Base-by-base conservation (phyloP, 768 basidiomycete species). In the Leucocoprinus leucothites region DNA sequence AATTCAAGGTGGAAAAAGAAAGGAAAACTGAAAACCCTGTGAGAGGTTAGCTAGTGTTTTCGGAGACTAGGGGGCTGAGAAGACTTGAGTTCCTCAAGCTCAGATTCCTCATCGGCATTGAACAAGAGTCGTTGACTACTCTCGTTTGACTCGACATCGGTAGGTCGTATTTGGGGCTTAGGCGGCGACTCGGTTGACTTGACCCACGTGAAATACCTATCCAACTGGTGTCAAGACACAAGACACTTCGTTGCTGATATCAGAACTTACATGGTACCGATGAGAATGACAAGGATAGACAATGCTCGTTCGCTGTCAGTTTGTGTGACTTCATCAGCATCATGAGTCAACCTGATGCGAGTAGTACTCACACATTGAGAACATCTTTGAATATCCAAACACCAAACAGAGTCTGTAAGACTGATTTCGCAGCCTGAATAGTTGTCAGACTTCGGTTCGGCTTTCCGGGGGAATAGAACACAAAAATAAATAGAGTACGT, bases 391-490 rank as follows among this genome's bases (percentile, higher is more conserved):
- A 93, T 16, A 91, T 70, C 77, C 79, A 84, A 19, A 91, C 86
- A 6, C 89, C 90, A 21, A 93, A 71, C 35, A 91, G 71, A 14
- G 90, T 92, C 67, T 95, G 92, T 21, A 95, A 73, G 18, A 93
- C 92, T 6, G 89, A 89, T 54, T 88, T 79, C 7, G 87, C 87
- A 25, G 91, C 87, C 90, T 88, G 59, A 26, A 40, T 34, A n/a
- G 16, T 54, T 48, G 51, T 40, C 55, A 58, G 47, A 6, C 21
- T 16, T 42, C 38, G 21, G 13, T 31, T 56, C 43, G 56, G 35
- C 13, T 26, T 42, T 44, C 16, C 35, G 48, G 48, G 13, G 35
- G 43, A 43, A 35, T 44, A 9, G 5, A 19, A 22, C 19, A 31
- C 18, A 53, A 42, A 48, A 36, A 43, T 44, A 36, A 31, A 56